These are phyloP conservation scores for Desmodesmus armatus DNA, from an alignment of 139 green algal species.

Conservation along the genomic window DNA sequence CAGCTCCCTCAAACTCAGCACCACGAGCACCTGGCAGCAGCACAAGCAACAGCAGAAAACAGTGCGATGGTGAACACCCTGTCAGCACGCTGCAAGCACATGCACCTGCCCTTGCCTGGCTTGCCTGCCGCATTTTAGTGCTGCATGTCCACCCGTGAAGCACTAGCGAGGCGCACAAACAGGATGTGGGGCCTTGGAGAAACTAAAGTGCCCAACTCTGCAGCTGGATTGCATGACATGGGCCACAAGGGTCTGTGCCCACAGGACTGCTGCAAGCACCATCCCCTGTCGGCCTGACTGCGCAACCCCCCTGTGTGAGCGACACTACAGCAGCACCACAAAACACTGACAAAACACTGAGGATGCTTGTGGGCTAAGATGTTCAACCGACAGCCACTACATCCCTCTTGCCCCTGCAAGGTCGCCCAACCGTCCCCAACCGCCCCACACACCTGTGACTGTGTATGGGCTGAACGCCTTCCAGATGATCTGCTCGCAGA, in stretches of 20 bases:
- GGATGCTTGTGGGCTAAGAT: no score
- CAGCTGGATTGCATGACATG: no score
- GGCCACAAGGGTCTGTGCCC: no score
- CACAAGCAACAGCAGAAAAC: constrained; percentile 76
- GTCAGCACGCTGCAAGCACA: neutral
- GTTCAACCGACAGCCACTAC: neutral
- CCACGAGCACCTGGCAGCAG: constrained; percentile 76
- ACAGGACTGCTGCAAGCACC: no score
- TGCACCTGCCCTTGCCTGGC: no score
- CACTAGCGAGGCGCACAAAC: no score
- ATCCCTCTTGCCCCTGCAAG: no score
- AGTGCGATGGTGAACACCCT: constrained; percentile 68
- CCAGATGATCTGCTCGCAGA: constrained; percentile 99
- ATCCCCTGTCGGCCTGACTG: no score
- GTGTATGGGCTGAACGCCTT: constrained; percentile 97
- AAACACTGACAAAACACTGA: neutral
- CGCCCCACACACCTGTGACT: constrained; percentile 76
- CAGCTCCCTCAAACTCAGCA: constrained; percentile 97
- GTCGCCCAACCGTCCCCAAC: constrained; percentile 51
- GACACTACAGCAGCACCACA: neutral
- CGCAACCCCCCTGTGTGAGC: neutral
- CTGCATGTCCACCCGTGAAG: no score
- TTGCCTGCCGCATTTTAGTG: no score
- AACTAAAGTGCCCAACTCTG: no score
- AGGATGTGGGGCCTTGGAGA: no score